Percentiles rank a stretch among this genome's conserved stretches.
These are phyloP conservation scores for Astrothelium macrocarpum DNA, from an alignment of 495 filamentous ascomycete genomes.

Conservation along the genomic window DNA sequence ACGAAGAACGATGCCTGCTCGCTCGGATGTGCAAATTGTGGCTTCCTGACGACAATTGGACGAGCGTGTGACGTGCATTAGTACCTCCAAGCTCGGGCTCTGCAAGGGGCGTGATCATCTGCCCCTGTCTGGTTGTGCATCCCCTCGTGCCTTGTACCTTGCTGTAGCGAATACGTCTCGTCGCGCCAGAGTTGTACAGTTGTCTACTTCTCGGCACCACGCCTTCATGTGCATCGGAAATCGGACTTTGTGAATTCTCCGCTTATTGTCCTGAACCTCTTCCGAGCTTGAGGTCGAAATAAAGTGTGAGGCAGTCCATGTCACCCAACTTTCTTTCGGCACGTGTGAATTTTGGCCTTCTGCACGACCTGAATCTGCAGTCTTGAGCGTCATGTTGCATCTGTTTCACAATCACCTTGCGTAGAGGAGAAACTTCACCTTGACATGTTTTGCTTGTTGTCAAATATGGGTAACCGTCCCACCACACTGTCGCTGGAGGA, in stretches of 20 bases:
- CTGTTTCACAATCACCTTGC: not conserved
- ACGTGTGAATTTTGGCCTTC: too few species aligned
- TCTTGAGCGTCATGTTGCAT: not conserved
- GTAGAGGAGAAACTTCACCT: not conserved
- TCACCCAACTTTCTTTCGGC: too few species aligned
- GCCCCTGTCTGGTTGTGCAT: not conserved
- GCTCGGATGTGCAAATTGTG: not conserved
- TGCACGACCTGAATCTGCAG: too few species aligned
- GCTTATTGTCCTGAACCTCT: not conserved
- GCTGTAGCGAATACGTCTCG: not conserved
- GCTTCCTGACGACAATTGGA: not conserved
- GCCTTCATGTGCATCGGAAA: not conserved
- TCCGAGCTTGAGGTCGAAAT: not conserved
- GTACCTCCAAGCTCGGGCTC: not conserved
- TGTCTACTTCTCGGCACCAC: not conserved
- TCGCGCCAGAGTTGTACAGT: not conserved
- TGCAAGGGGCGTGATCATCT: not conserved
- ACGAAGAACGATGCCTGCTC: not conserved
- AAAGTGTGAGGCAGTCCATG: not conserved
- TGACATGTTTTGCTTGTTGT: not conserved
- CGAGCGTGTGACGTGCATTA: not conserved
- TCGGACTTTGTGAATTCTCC: not conserved
- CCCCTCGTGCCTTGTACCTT: conserved; percentile 2
- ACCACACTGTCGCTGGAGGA: not conserved
- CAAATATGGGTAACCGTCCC: not conserved